These are phyloP conservation scores for Zygosaccharomyces rouxii DNA, from an alignment of 805 yeast genomes.

Conservation along the genomic window DNA sequence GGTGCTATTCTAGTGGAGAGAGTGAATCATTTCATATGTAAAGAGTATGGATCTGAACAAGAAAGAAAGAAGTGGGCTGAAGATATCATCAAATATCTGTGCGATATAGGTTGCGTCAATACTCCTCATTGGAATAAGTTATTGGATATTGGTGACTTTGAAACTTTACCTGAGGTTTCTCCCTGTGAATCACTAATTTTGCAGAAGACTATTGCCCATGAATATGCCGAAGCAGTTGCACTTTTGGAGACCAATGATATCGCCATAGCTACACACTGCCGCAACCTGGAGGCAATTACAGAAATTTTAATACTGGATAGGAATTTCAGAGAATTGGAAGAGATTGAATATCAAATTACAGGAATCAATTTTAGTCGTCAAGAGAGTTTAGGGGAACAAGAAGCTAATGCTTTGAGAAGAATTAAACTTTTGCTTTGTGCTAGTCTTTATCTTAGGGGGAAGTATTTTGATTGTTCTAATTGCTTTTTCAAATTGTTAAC, in stretches of 20 bases:
- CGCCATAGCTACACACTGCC: constrained; percentile 8
- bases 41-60: constrained; percentile 3
- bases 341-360: constrained; percentile 22
- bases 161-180: constrained; percentile 4
- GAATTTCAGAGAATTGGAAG: constrained; percentile 24
- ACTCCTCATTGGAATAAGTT: constrained; percentile 20
- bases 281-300: constrained; percentile 18
- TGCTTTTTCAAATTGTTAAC: constrained; percentile 18
- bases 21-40: constrained; percentile 12
- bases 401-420: constrained; percentile 15
- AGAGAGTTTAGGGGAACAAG: constrained; percentile 6
- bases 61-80: constrained; percentile 15
- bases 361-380: constrained; percentile 1
- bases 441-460: constrained; percentile 22
- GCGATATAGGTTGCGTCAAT: constrained; percentile 8
- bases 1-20: constrained; percentile 21
- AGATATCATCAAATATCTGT: constrained; percentile 16
- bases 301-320: constrained; percentile 17
- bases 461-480: constrained; percentile 21
- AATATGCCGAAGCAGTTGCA: constrained; percentile 23
- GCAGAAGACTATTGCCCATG: constrained; percentile 20
- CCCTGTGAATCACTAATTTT: background rate
- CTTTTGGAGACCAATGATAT: constrained; percentile 17
- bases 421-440: constrained; percentile 16
- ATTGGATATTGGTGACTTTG: constrained; percentile 5